phyloP scores from a whole-genome alignment of 805 yeast genomes.

The Suhomyces canberraensis region DNA sequence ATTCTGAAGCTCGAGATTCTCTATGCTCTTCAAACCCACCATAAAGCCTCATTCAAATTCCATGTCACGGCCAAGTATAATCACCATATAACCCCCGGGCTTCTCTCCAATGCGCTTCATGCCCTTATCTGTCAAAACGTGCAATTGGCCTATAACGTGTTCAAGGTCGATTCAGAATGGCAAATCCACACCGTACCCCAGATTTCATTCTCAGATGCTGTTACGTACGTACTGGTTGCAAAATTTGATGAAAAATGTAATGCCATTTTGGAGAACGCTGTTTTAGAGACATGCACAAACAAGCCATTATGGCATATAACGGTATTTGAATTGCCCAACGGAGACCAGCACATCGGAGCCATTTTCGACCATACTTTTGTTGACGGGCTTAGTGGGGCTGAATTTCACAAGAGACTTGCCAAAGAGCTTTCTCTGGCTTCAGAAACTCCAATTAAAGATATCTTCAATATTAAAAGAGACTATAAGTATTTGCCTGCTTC shows the following conservation, averaged over 20 bases:
- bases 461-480: slow-evolving; percentile 1
- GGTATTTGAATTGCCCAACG: slow-evolving; percentile 4
- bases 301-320: slow-evolving; percentile 12
- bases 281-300: slow-evolving; percentile 3
- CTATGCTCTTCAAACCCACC: too few relatives aligned
- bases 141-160: slow-evolving; percentile 10
- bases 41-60: too few relatives aligned
- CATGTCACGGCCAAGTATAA: slow-evolving; percentile 7
- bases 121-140: slow-evolving; percentile 6
- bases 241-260: too few relatives aligned
- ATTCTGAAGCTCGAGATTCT: too few relatives aligned
- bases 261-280: slow-evolving; percentile 3
- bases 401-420: slow-evolving; percentile 10
- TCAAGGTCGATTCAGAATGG: slow-evolving; percentile 1
- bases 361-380: slow-evolving; percentile 10
- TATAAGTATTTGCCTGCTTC: too few relatives aligned
- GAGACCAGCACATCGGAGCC: slow-evolving; percentile 2
- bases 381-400: slow-evolving; percentile 10
- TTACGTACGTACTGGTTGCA: too few relatives aligned
- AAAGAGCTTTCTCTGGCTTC: slow-evolving; percentile 5
- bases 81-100: neutral
- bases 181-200: slow-evolving; percentile 7
- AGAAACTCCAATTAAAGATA: neutral
- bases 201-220: slow-evolving; percentile 7
- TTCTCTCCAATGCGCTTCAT: slow-evolving; percentile 7